Conservation (phyloP, 768 basidiomycete genomes). For the Mycena floridula region DNA sequence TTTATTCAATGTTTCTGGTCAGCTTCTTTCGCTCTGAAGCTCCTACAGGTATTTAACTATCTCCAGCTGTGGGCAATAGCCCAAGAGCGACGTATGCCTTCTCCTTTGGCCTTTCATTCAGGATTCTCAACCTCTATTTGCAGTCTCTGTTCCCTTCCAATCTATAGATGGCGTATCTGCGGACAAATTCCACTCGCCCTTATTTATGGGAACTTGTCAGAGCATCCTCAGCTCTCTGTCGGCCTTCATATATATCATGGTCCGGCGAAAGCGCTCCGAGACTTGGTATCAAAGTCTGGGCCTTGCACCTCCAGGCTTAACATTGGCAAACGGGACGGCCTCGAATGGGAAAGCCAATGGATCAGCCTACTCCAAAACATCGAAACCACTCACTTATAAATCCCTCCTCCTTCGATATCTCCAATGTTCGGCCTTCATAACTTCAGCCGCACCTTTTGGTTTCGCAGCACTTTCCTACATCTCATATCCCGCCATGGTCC, state of each 20-base stretch:
- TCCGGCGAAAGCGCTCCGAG: constrained; percentile 50
- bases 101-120: constrained; percentile 1
- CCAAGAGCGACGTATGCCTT: constrained; percentile 79
- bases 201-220: constrained; percentile 84
- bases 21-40: constrained; percentile 18
- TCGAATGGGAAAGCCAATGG: constrained; percentile 26
- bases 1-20: constrained; percentile 91
- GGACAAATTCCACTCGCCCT: constrained; percentile 77
- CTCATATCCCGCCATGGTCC: constrained; percentile 97
- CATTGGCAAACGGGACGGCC: constrained; percentile 4
- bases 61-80: constrained; percentile 83
- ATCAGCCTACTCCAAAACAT: constrained; percentile 24
- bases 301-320: constrained; percentile 31
- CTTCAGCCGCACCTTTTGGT: constrained; percentile 90
- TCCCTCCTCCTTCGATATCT: constrained; percentile 68
- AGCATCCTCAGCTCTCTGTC: constrained; percentile 72
- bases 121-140: not conserved
- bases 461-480: constrained; percentile 94
- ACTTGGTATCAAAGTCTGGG: constrained; percentile 57
- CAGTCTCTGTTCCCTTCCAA: constrained; percentile 83
- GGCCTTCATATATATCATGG: constrained; percentile 67
- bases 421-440: constrained; percentile 84
- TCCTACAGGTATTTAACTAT: constrained; percentile 6
- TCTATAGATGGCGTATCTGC: constrained; percentile 54
- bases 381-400: constrained; percentile 31